These are phyloP conservation scores for Blastobotrys americana DNA, from an alignment of 805 yeast species.

Conservation along the genomic window DNA sequence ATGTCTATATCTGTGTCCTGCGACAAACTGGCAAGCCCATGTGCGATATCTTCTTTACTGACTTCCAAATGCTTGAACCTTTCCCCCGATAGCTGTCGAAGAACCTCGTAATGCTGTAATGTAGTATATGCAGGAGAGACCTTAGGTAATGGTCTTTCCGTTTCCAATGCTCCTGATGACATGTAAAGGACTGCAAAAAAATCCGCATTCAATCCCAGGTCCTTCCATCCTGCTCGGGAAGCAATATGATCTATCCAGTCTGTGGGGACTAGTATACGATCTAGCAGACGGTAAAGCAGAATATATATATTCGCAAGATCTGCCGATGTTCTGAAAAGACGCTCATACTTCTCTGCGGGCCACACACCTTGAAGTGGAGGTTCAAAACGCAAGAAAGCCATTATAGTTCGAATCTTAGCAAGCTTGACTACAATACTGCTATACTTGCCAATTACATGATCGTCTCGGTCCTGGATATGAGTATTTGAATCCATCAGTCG, in stretches of 20 bases:
- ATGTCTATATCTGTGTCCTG: constrained; percentile 1
- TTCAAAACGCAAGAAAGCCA: constrained; percentile 22
- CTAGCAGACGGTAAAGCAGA: constrained; percentile 23
- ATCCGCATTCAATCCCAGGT: constrained; percentile 23
- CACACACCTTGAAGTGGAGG: constrained; percentile 31
- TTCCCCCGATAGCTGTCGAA: not conserved
- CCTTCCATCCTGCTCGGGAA: constrained; percentile 27
- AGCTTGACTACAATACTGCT: constrained; percentile 13
- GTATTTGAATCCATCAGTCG: constrained; percentile 18
- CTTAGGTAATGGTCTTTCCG: constrained; percentile 28
- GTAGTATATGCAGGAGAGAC: constrained; percentile 27
- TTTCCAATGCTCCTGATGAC: constrained; percentile 25
- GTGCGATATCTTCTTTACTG: not conserved
- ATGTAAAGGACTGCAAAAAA: constrained; percentile 28
- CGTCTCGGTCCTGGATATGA: constrained; percentile 21
- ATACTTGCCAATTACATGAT: constrained; percentile 17
- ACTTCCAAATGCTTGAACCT: not conserved
- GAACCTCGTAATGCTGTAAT: constrained; percentile 12
- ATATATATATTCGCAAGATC: constrained; percentile 25
- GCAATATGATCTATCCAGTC: constrained; percentile 19
- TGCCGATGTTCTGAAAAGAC: constrained; percentile 21
- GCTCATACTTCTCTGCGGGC: constrained; percentile 28
- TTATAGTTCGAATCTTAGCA: constrained; percentile 8
- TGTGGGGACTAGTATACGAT: constrained; percentile 22
- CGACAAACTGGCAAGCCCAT: not conserved